Evolutionary conservation across 768 basidiomycete species (phyloP), one percentile per base, ranked within the genome.

Genomic region (Mycena floridula): DNA sequence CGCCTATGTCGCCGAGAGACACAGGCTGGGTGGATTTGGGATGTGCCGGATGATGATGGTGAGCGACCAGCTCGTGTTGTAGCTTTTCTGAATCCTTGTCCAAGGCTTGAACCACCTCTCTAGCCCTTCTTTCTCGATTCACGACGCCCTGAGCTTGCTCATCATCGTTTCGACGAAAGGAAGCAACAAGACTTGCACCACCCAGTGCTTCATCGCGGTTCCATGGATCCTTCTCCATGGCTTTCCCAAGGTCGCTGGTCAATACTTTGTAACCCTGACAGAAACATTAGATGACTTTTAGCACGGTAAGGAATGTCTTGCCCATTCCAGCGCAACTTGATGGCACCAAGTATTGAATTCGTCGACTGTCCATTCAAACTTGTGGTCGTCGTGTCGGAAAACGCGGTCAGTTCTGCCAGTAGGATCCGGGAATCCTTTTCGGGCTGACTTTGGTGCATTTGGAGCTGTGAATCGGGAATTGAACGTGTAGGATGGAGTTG

Each of bases 401-500:
- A 85, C 61, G 1, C 90, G 77, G 38, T 73, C 57, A 0, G 89
- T 92, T 15, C 85, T 76, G 12, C 72, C 67, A 0, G 89, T 92
- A 3, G 92, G 89, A 61, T 94, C 91, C 0, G 61, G 69, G 56
- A 61, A 80, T 1, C 85, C 89, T 20, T 62, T 55, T 20, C 56
- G 72, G 6, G 69, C 67, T 4, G 68, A 62, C 27, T 68, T 58
- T 4, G 64, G 63, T 0, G 63, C 59, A 27, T 64, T 68, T 0
- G 84, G 85, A 1, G 77, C 59, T 0, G 79, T 74, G 66, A 89
- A 91, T 1, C 82, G 78, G 16, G 70, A 72, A 50, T 91, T 94
- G 70, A 86, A 95, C 2, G 76, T 80, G 64, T 84, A 92, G 2
- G 85, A 88, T 0, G 90, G 91, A 0, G 91, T 95, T 0, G 91